Conservation (phyloP, 2,329 filamentous ascomycete genomes). For the Sporothrix protearum region DNA sequence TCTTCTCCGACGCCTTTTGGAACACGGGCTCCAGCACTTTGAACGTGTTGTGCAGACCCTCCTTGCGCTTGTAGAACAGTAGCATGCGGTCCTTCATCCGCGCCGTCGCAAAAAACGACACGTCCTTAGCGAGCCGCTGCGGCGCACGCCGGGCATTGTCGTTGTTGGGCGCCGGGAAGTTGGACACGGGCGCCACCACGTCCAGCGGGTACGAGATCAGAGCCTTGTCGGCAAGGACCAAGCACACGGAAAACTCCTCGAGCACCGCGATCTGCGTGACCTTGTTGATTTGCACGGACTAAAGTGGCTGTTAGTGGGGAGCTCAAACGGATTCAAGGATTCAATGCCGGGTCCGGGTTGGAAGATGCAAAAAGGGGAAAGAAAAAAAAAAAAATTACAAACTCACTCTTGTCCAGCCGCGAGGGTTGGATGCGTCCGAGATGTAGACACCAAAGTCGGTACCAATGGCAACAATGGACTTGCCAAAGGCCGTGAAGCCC, state of each 20-base stretch:
- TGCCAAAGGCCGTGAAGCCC: constrained; percentile 78
- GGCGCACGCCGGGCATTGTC: constrained; percentile 82
- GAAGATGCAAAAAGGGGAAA: too few species aligned
- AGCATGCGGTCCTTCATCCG: constrained; percentile 95
- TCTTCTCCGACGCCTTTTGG: constrained; percentile 85
- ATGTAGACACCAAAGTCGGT: constrained; percentile 94
- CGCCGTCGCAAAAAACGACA: constrained; percentile 93
- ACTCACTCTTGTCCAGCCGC: constrained; percentile 84
- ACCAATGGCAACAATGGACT: constrained; percentile 85
- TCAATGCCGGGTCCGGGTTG: too few species aligned
- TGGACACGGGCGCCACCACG: constrained; percentile 64
- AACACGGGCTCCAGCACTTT: constrained; percentile 95
- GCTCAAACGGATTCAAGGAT: too few species aligned
- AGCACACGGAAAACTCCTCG: constrained; percentile 90
- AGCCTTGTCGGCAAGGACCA: constrained; percentile 86
- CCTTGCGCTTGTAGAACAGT: constrained; percentile 95
- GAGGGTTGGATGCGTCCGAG: constrained; percentile 80
- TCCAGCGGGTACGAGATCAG: constrained; percentile 93
- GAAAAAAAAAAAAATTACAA: constrained; percentile 3
- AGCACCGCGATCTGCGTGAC: constrained; percentile 93
- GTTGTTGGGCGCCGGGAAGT: constrained; percentile 57
- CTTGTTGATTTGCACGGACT: constrained; percentile 71
- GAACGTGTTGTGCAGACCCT: constrained; percentile 88
- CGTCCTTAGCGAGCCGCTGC: constrained; percentile 86
- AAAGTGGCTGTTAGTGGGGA: constrained; percentile 13